Evolutionary conservation across 371 early-diverging fungal genomes (phyloP).

Genomic region (Apophysomyces sp.): DNA sequence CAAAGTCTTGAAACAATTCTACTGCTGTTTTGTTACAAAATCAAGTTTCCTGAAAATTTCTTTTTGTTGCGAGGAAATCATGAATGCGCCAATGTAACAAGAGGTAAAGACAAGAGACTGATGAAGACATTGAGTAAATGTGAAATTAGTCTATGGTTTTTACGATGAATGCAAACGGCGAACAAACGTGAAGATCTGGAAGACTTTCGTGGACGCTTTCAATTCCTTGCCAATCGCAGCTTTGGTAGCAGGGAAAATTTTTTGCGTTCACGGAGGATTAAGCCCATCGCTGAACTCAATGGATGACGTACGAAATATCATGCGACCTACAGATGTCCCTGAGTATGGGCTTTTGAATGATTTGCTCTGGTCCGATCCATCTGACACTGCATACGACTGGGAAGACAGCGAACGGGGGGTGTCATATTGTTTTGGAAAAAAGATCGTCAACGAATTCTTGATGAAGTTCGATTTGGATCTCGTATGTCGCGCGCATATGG

Average conservation of each 20-base stretch:
- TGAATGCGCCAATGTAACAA: constrained; percentile 96
- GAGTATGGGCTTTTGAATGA: constrained; percentile 88
- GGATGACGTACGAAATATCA: constrained; percentile 92
- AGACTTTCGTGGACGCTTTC: constrained; percentile 97
- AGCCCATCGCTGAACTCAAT: constrained; percentile 82
- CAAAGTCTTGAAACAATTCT: constrained; percentile 94
- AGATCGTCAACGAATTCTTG: constrained; percentile 87
- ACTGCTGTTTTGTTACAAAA: constrained; percentile 92
- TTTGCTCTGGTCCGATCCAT: constrained; percentile 92
- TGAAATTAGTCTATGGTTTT: constrained; percentile 86
- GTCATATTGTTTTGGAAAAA: constrained; percentile 91
- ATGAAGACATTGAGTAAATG: too few relatives aligned
- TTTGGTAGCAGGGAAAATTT: constrained; percentile 94
- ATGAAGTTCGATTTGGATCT: constrained; percentile 73
- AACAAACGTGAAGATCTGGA: constrained; percentile 95
- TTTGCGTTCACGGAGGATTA: constrained; percentile 98
- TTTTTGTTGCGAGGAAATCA: constrained; percentile 97
- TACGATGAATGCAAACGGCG: constrained; percentile 99
- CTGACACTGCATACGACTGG: constrained; percentile 82
- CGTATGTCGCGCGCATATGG: constrained; percentile 96
- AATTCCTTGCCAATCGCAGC: constrained; percentile 97
- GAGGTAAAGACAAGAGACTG: too few relatives aligned
- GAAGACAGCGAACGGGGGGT: constrained; percentile 99
- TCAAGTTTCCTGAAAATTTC: constrained; percentile 95
- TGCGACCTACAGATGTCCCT: constrained; percentile 96